Conservation (phyloP, 495 filamentous ascomycete genomes). For the Umbilicaria muhlenbergii region DNA sequence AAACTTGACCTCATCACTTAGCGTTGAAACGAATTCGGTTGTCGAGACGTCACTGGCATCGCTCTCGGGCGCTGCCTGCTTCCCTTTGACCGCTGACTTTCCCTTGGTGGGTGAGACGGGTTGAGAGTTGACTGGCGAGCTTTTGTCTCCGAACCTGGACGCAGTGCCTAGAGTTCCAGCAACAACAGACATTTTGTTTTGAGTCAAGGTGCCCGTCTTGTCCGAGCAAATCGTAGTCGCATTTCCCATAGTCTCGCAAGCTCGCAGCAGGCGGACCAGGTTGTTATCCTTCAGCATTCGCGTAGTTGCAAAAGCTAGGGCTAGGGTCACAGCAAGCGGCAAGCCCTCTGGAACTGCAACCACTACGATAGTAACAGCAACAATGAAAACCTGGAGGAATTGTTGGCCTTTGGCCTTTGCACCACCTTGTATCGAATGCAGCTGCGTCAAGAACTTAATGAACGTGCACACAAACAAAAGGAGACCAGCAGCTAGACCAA, state of each 20-base stretch:
- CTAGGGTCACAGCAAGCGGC: conserved; percentile 83
- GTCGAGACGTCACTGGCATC: conserved; percentile 28
- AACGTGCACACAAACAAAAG: conserved; percentile 83
- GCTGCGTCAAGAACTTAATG: conserved; percentile 66
- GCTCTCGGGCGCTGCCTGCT: conserved; percentile 4
- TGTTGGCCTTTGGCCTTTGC: conserved; percentile 67
- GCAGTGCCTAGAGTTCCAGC: conserved; percentile 57
- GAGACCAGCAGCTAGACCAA: conserved; percentile 68
- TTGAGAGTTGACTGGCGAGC: conserved; percentile 13
- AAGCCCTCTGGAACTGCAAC: conserved; percentile 91
- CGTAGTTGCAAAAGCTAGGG: conserved; percentile 86
- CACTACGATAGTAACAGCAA: conserved; percentile 87
- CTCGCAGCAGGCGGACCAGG: conserved; percentile 73
- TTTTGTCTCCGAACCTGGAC: conserved; percentile 51
- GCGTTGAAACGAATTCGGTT: conserved; percentile 41
- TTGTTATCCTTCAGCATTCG: conserved; percentile 95
- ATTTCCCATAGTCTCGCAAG: conserved; percentile 98
- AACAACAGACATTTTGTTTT: conserved; percentile 85
- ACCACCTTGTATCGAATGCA: conserved; percentile 33
- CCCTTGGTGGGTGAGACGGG: conserved; percentile 9
- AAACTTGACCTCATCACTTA: conserved; percentile 42
- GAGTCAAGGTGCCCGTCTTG: conserved; percentile 90
- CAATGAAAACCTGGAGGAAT: conserved; percentile 88
- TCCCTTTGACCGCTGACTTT: conserved; percentile 8
- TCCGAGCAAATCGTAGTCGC: conserved; percentile 93